Evolutionary conservation across 352 stramenopile species (phyloP).

Genomic region (Phytophthora palmivora): DNA sequence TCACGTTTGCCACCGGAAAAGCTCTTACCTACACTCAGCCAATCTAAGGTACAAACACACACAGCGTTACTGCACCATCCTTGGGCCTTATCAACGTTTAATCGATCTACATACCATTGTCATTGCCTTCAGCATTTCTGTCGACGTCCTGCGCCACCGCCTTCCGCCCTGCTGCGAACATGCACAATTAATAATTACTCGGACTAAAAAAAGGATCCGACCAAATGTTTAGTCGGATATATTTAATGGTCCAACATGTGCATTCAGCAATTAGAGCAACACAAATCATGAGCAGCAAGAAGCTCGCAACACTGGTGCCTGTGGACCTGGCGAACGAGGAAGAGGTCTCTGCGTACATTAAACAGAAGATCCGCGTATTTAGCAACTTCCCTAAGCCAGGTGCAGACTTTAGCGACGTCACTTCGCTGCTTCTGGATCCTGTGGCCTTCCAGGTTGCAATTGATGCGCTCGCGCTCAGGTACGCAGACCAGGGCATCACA

Average conservation of each 20-base stretch:
- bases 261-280: slow-evolving; percentile 11
- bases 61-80: slow-evolving; percentile 3
- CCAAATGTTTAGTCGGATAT: slow-evolving; percentile 6
- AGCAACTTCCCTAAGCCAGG: slow-evolving; percentile 65
- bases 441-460: slow-evolving; percentile 78
- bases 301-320: slow-evolving; percentile 16
- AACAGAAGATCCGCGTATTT: slow-evolving; percentile 73
- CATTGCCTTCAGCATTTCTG: neutral
- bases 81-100: neutral
- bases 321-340: slow-evolving; percentile 58
- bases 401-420: slow-evolving; percentile 75
- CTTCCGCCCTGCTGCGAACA: slow-evolving; percentile 44
- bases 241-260: neutral
- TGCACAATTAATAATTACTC: slow-evolving; percentile 5
- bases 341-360: slow-evolving; percentile 66
- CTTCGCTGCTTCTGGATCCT: slow-evolving; percentile 74
- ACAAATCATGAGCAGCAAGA: slow-evolving; percentile 34
- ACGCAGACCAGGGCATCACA: slow-evolving; percentile 64
- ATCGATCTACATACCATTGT: slow-evolving; percentile 1
- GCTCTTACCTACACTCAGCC: slow-evolving; percentile 50
- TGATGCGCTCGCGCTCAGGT: slow-evolving; percentile 71
- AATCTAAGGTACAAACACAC: slow-evolving; percentile 38
- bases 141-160: slow-evolving; percentile 2
- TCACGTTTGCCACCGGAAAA: slow-evolving; percentile 21
- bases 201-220: slow-evolving; percentile 4